These are phyloP conservation scores for Colletotrichum viniferum DNA, from an alignment of 2,329 filamentous ascomycete genomes.

Conservation along the genomic window DNA sequence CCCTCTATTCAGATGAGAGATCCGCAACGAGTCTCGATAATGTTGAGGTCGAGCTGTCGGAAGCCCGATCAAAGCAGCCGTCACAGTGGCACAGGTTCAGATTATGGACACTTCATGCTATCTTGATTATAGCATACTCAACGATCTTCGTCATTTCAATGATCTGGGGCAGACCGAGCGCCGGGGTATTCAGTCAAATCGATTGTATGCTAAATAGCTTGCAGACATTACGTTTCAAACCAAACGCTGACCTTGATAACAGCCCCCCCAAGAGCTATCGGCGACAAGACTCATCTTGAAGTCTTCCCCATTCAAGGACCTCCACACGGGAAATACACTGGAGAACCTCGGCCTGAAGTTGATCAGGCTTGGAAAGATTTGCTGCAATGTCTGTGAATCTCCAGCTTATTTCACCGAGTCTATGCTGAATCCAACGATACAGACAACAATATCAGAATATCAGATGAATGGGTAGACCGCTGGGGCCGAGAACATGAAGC, in stretches of 20 bases:
- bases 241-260: neutral
- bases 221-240: too few species aligned
- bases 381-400: neutral
- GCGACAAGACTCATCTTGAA: slow-evolving; percentile 10
- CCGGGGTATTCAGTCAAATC: slow-evolving; percentile 2
- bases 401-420: neutral
- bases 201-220: neutral
- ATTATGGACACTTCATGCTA: slow-evolving; percentile 1
- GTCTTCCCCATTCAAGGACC: slow-evolving; percentile 16
- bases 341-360: slow-evolving; percentile 11
- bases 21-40: neutral
- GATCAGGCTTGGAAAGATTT: slow-evolving; percentile 17
- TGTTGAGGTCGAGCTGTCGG: neutral
- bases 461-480: slow-evolving; percentile 12
- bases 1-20: slow-evolving; percentile 1
- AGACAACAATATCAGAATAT: slow-evolving; percentile 20
- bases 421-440: neutral
- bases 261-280: slow-evolving; percentile 1
- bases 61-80: neutral
- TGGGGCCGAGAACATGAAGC: slow-evolving; percentile 17
- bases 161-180: neutral
- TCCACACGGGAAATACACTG: slow-evolving; percentile 16
- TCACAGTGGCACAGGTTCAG: neutral
- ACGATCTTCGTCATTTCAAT: neutral
- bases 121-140: neutral